phyloP scores from a whole-genome alignment of 768 basidiomycete genomes.

The Chalciporus chontae region DNA sequence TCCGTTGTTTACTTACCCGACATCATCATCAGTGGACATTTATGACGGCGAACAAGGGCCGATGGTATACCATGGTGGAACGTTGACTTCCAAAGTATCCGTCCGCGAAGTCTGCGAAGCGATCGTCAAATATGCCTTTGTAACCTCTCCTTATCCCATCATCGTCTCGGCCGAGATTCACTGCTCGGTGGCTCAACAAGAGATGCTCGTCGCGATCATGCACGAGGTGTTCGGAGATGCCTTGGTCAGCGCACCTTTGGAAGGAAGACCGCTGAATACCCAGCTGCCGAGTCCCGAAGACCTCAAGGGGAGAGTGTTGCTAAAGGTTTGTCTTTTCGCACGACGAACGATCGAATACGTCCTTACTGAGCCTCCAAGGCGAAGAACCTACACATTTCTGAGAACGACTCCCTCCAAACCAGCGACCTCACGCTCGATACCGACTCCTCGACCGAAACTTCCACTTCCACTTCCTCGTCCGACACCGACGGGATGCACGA shows the following conservation, averaged over 20 bases:
- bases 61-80: constrained; percentile 85
- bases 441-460: constrained; percentile 42
- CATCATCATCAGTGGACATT: constrained; percentile 66
- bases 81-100: constrained; percentile 79
- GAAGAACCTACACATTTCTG: constrained; percentile 67
- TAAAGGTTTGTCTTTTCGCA: constrained; percentile 57
- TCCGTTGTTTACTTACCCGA: not conserved
- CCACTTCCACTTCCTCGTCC: constrained; percentile 16
- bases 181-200: constrained; percentile 76
- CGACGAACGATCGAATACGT: not conserved
- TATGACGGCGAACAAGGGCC: constrained; percentile 88
- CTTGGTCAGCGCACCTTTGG: constrained; percentile 46
- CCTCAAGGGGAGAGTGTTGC: constrained; percentile 70
- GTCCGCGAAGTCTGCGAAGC: constrained; percentile 80
- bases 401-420: constrained; percentile 32
- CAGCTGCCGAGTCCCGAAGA: constrained; percentile 81
- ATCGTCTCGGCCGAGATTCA: constrained; percentile 94
- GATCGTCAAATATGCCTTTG: constrained; percentile 86
- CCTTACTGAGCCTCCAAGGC: constrained; percentile 41
- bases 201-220: constrained; percentile 75
- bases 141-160: constrained; percentile 86
- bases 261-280: constrained; percentile 46
- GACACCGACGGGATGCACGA: constrained; percentile 28
- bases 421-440: constrained; percentile 34
- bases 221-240: constrained; percentile 52